phyloP scores from a whole-genome alignment of 129 eudicot species.

The Arctium lappa region DNA sequence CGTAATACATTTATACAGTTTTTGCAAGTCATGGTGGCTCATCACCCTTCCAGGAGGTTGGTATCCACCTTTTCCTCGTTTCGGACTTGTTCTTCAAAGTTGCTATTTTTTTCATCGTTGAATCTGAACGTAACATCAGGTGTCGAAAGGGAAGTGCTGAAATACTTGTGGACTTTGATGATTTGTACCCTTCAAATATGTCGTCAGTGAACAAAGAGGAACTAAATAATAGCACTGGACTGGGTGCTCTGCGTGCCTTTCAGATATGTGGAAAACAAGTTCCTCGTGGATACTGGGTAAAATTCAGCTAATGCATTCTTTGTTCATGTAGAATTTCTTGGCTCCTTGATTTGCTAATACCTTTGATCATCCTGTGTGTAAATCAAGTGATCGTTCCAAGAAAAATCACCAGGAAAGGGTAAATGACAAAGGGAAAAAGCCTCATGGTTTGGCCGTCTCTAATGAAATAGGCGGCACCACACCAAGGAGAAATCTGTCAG shows the following conservation, averaged over 20 bases:
- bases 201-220: constrained; percentile 32
- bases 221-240: constrained; percentile 26
- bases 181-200: constrained; percentile 42
- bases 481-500: no score
- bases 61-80: constrained; percentile 6
- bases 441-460: no score
- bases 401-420: no score
- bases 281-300: constrained; percentile 92
- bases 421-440: no score
- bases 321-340: neutral
- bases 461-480: no score
- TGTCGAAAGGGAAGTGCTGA: constrained; percentile 88
- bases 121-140: constrained; percentile 33
- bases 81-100: neutral
- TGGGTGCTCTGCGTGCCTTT: constrained; percentile 33
- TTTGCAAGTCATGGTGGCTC: constrained; percentile 79
- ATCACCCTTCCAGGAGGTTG: constrained; percentile 88
- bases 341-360: neutral
- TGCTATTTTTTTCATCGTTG: constrained; percentile 12
- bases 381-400: no score
- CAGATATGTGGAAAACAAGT: constrained; percentile 77
- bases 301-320: constrained; percentile 12
- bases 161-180: constrained; percentile 76
- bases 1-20: constrained; percentile 60
- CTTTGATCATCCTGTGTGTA: no score